Percentiles rank a stretch among this genome's conserved stretches.
phyloP scores from a whole-genome alignment of 163 green algal species.

The Volvox carteri region DNA sequence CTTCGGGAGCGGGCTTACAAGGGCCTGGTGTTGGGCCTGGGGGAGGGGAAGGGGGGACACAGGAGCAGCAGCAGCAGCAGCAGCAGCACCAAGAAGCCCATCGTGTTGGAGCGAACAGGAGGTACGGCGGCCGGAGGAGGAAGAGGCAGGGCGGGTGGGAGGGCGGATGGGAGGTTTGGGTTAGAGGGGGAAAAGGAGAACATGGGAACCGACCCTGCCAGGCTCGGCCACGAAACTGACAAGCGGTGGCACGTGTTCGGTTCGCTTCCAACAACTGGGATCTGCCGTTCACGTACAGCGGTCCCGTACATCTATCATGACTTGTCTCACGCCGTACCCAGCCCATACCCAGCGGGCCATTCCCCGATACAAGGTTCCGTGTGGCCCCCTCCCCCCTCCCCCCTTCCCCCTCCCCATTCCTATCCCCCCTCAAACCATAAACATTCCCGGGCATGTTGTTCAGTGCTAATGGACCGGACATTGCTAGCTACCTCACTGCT shows the following conservation, averaged over 20 bases:
- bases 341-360: too few relatives aligned
- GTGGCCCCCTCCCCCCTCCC: not conserved
- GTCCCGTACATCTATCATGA: too few relatives aligned
- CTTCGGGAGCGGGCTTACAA: slow-evolving; percentile 53
- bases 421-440: not conserved
- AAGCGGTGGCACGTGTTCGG: too few relatives aligned
- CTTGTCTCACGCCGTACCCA: too few relatives aligned
- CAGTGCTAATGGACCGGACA: slow-evolving; percentile 51
- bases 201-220: too few relatives aligned
- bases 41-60: not conserved
- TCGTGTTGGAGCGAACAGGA: slow-evolving; percentile 29
- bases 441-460: not conserved
- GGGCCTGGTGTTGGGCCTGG: slow-evolving; percentile 32
- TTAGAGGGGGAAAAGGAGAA: not conserved
- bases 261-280: too few relatives aligned
- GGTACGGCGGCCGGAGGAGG: slow-evolving; percentile 1
- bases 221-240: too few relatives aligned
- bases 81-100: slow-evolving; percentile 35
- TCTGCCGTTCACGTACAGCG: too few relatives aligned
- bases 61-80: too few relatives aligned
- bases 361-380: too few relatives aligned
- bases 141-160: not conserved
- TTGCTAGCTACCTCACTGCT: slow-evolving; percentile 34
- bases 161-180: not conserved
- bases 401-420: not conserved